Evolutionary conservation across 495 filamentous ascomycete species (phyloP), one percentile per base, ranked within the genome.

Genomic region (Astrothelium macrocarpum): DNA sequence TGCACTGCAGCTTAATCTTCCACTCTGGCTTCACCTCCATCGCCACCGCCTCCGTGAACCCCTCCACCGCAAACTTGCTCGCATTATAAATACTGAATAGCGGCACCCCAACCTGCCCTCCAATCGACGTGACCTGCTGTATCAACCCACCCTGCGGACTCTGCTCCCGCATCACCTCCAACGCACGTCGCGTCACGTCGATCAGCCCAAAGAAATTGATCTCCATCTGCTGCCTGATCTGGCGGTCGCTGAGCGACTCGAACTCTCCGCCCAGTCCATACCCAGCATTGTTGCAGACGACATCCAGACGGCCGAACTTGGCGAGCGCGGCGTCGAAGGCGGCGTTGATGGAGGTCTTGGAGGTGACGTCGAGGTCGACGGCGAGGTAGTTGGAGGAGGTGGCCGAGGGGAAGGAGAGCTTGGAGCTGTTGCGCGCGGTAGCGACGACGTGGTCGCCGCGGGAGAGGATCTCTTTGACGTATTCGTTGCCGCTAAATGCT

Each of bases 51-150:
- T 75, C 72, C 2, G 73, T 75, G 62, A 74, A 76, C 45, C 74
- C 74, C 59, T 75, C 73, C 1, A 76, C 70, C 5, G 77, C 77
- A 65, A 68, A 77, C 62, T 78, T 79, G 34, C 68, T 70, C 1
- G 75, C 75, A 58, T 70, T 74, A 64, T 78, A 79, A 59, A 75
- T 74, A 42, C 65, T 70, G 66, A 75, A 75, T 2, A 53, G 68
- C 11, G 76, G 71, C 2, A 76, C 70, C 18, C 77, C 73, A 0
- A 67, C 32, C 67, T 78, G 77, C 0, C 76, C 78, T 11, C 74
- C 74, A 61, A 78, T 75, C 9, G 71, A 74, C 1, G 76, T 77
- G n/a, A 79, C 68, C 67, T 78, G 76, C 68, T 78, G 75, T 49
- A 80, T 78, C 43, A 75, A 53, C 1, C 78, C 78, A 3, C 78